Evolutionary conservation across 305 asterid species (phyloP).

Genomic region (Stenogyne calaminthoides): DNA sequence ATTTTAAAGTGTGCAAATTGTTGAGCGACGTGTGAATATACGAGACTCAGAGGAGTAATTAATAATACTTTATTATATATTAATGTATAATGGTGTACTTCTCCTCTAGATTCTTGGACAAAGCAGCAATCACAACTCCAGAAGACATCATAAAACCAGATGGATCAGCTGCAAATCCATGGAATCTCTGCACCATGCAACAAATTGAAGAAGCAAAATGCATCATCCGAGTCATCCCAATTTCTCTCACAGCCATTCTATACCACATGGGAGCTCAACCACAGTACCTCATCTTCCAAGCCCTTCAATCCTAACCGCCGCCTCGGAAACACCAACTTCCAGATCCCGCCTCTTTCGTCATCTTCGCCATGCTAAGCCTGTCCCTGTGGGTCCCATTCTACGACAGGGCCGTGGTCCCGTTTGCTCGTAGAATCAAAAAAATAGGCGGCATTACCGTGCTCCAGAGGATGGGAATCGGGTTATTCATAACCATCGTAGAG

Average conservation of each 20-base stretch:
- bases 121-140: conserved; percentile 43
- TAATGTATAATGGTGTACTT: not conserved
- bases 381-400: conserved; percentile 52
- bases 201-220: conserved; percentile 45
- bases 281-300: conserved; percentile 47
- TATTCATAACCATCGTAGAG: conserved; percentile 44
- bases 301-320: too few relatives aligned
- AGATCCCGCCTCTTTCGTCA: conserved; percentile 49
- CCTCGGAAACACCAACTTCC: conserved; percentile 40
- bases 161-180: conserved; percentile 45
- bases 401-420: conserved; percentile 50
- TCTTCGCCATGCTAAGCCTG: conserved; percentile 55
- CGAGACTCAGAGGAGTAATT: too few relatives aligned
- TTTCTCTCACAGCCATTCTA: conserved; percentile 42
- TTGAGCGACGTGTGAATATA: too few relatives aligned
- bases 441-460: conserved; percentile 49
- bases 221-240: conserved; percentile 31
- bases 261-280: conserved; percentile 30
- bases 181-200: conserved; percentile 41
- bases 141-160: conserved; percentile 34
- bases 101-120: conserved; percentile 37
- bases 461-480: conserved; percentile 59
- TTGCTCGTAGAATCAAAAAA: conserved; percentile 18
- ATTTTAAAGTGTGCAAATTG: too few relatives aligned
- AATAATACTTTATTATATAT: too few relatives aligned